A percentile compares a stretch with the other conserved stretches of the same genome.
Evolutionary conservation across 768 basidiomycete genomes (phyloP).

Genomic region (Hygrophorus pudorinus): DNA sequence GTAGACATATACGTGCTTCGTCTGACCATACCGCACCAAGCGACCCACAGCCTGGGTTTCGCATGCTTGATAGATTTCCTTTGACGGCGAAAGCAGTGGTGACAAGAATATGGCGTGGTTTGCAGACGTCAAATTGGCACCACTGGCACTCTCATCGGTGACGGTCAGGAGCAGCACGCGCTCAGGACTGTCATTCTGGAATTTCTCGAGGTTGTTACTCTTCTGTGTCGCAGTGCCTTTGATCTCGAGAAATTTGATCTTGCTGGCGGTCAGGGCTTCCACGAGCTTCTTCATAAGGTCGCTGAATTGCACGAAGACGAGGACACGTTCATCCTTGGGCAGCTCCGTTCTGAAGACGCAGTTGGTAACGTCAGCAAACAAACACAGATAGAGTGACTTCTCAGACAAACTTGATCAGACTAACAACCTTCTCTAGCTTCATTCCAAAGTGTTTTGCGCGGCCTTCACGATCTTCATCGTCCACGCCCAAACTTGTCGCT

Average conservation of each 20-base stretch:
- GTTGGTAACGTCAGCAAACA: conserved; percentile 3
- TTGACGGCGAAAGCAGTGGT: conserved; percentile 71
- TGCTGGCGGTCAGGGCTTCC: conserved; percentile 64
- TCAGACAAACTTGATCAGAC: conserved; percentile 57
- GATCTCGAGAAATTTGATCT: conserved; percentile 73
- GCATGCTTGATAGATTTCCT: conserved; percentile 79
- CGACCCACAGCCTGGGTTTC: conserved; percentile 81
- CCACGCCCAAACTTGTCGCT: conserved; percentile 68
- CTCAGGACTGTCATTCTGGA: conserved; percentile 73
- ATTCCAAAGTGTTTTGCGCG: conserved; percentile 70
- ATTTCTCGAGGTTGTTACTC: conserved; percentile 76
- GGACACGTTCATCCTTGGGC: conserved; percentile 68
- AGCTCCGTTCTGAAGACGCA: conserved; percentile 42
- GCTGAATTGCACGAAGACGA: conserved; percentile 94
- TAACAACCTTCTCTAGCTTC: conserved; percentile 71
- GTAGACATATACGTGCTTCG: conserved; percentile 72
- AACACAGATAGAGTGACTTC: conserved; percentile 1
- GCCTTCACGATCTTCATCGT: conserved; percentile 66
- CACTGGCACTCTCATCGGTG: conserved; percentile 92
- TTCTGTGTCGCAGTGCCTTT: conserved; percentile 65
- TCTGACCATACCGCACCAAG: conserved; percentile 75
- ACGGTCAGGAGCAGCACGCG: conserved; percentile 82
- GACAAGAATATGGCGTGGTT: conserved; percentile 95
- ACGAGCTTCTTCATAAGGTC: conserved; percentile 89
- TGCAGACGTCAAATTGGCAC: conserved; percentile 85